Base-by-base conservation (phyloP, 2,329 filamentous ascomycete genomes). In the Claviceps sorghi region DNA sequence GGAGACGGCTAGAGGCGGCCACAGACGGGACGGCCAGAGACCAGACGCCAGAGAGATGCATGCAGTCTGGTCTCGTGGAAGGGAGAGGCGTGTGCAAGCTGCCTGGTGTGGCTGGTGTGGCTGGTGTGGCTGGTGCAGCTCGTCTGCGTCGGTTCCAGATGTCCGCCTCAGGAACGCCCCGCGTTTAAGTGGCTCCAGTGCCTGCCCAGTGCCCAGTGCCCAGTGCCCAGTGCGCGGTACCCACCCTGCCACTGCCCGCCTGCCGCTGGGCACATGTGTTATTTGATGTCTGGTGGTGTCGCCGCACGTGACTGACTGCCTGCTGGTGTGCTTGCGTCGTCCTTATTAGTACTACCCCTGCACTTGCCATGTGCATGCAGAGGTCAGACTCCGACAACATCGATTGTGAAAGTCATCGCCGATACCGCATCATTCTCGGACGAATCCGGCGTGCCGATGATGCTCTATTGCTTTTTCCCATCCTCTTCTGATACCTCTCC, bases 161-260 rank as follows among this genome's bases (percentile, higher is more conserved):
- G 22, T 29, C 22, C 42, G 42, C 42, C 42, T 60, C 65, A 67
- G 65, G 65, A 65, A 67, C 65, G 63, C 62, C 65, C 64, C 64
- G 61, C 65, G 60, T 62, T 62, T 61, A 59, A 61, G 59, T 62
- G 60, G 63, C 56, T 57, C 53, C 17, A 7, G 26, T 26, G 15
- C n/a, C 15, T n/a, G 15, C 36, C 34, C 7, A 30, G 30, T 56
- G 49, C 9, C 32, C 38, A n/a, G n/a, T n/a, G n/a, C n/a, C n/a
- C n/a, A n/a, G n/a, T n/a, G n/a, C n/a, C n/a, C n/a, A n/a, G n/a
- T n/a, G n/a, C n/a, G n/a, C n/a, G n/a, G n/a, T n/a, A n/a, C n/a
- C n/a, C n/a, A n/a, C n/a, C n/a, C n/a, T n/a, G n/a, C n/a, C n/a
- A n/a, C n/a, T n/a, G n/a, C n/a, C n/a, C n/a, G n/a, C n/a, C n/a